phyloP scores from a whole-genome alignment of 176 grass and related monocot genomes.

The Urochloa ruziziensis region DNA sequence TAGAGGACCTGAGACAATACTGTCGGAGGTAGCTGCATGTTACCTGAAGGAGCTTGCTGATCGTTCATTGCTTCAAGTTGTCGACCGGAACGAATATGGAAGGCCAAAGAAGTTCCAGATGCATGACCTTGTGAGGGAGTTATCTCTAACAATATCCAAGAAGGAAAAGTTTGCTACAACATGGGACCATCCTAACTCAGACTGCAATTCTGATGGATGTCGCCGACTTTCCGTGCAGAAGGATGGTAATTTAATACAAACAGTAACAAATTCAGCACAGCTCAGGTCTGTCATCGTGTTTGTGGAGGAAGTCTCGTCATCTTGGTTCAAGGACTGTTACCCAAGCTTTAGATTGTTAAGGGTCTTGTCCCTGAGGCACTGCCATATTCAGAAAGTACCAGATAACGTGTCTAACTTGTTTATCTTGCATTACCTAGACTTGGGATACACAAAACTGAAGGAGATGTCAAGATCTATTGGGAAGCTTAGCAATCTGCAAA shows the following conservation, averaged over 20 bases:
- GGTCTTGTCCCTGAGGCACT: conserved; percentile 24
- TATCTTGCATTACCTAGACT: conserved; percentile 40
- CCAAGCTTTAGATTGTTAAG: conserved; percentile 39
- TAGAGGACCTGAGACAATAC: not conserved
- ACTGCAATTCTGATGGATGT: not conserved
- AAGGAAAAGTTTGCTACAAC: conserved; percentile 36
- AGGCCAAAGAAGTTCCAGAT: conserved; percentile 28
- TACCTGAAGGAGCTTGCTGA: conserved; percentile 40
- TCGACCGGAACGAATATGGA: conserved; percentile 21
- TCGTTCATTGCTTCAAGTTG: conserved; percentile 43
- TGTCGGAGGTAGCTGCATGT: conserved; percentile 35
- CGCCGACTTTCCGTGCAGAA: conserved; percentile 30
- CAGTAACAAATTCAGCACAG: not conserved
- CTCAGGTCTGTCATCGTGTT: conserved; percentile 32
- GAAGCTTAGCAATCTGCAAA: conserved; percentile 43
- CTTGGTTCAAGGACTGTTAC: conserved; percentile 30
- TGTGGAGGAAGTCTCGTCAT: not conserved
- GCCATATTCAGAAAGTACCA: conserved; percentile 36
- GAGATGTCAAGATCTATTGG: conserved; percentile 36
- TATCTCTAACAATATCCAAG: conserved; percentile 27
- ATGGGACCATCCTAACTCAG: not conserved
- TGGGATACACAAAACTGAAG: conserved; percentile 31
- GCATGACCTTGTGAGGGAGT: conserved; percentile 53
- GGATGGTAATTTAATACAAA: not conserved
- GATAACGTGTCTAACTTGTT: conserved; percentile 37